Percentiles rank a stretch among this genome's conserved stretches.
phyloP scores from a whole-genome alignment of 2,329 filamentous ascomycete genomes.

The Apiospora marii region DNA sequence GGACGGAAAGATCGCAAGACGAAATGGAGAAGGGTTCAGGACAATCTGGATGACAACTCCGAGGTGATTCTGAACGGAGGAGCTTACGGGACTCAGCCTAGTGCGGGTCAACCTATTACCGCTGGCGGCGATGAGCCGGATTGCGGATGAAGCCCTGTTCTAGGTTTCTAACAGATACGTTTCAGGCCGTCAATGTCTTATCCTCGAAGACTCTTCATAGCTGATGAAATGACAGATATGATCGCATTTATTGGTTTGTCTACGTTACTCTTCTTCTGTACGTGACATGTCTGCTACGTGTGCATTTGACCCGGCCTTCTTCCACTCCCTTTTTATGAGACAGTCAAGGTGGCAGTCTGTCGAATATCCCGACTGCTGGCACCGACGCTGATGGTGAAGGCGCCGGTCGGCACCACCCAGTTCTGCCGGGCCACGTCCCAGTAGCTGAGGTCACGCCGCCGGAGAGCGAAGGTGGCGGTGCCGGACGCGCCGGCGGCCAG shows the following conservation, averaged over 20 bases:
- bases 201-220: background rate
- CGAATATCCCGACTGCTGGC: constrained; percentile 22
- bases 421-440: constrained; percentile 68
- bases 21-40: constrained; percentile 67
- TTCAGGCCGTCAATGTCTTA: background rate
- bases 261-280: background rate
- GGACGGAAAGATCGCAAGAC: constrained; percentile 53
- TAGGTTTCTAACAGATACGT: background rate
- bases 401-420: constrained; percentile 61
- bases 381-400: constrained; percentile 26
- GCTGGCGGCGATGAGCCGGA: constrained; percentile 47
- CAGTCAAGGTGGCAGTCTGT: constrained; percentile 1
- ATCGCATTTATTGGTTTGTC: background rate
- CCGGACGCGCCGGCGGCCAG: constrained; percentile 56
- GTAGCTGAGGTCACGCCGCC: constrained; percentile 68
- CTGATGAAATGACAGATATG: background rate
- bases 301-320: background rate
- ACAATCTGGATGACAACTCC: constrained; percentile 67
- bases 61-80: constrained; percentile 66
- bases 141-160: too few species aligned
- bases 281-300: background rate
- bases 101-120: constrained; percentile 24
- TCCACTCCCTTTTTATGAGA: background rate
- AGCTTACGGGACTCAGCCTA: constrained; percentile 50
- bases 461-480: constrained; percentile 60